Evolutionary conservation across 2,329 filamentous ascomycete species (phyloP), one percentile per base, ranked within the genome.

Genomic region (Venturia aucupariae): DNA sequence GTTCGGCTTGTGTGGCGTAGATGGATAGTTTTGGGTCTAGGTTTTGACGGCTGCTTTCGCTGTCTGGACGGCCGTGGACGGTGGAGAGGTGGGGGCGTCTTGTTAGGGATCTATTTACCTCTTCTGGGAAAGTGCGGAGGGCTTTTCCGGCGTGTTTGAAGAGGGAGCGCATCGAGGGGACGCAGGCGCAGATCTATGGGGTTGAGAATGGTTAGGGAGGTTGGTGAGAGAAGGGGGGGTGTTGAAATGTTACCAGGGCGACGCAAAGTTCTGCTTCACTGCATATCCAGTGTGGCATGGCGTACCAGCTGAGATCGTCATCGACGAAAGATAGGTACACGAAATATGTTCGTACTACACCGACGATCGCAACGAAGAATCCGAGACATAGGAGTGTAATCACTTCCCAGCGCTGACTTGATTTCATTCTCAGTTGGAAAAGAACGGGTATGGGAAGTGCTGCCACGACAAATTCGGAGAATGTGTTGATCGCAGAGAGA

Each of bases 251-350:
- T n/a, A 79, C 77, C 22, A 80, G 73, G 8, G 75, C 78, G 7
- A 80, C 65, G 65, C 80, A 76, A 10, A 80, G 76, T 67, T 80
- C 78, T 4, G 80, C 74, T 0, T 75, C 74, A 4, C 78, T 76
- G 54, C 73, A 73, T 17, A 80, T 78, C 76, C 77, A 80, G 0
- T 79, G 69, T 5, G 76, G 75, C 69, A 76, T 78, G 4, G 75
- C 71, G 60, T 72, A 76, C 78, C 78, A 80, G 1, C 76, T 78
- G 61, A 73, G 71, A 62, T 80, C 78, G 65, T 76, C 78, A 62
- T 71, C 75, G 5, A 67, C 68, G 10, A 79, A 71, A 4, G 80
- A 67, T 17, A 72, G 73, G 69, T 24, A 79, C 51, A 79, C 77
- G 67, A 69, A 79, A 71, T 75, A 79, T 5, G 77, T 79, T 17